Conservation (phyloP, 1,284 basidiomycete species). For the Cutaneotrichosporon dermatis region DNA sequence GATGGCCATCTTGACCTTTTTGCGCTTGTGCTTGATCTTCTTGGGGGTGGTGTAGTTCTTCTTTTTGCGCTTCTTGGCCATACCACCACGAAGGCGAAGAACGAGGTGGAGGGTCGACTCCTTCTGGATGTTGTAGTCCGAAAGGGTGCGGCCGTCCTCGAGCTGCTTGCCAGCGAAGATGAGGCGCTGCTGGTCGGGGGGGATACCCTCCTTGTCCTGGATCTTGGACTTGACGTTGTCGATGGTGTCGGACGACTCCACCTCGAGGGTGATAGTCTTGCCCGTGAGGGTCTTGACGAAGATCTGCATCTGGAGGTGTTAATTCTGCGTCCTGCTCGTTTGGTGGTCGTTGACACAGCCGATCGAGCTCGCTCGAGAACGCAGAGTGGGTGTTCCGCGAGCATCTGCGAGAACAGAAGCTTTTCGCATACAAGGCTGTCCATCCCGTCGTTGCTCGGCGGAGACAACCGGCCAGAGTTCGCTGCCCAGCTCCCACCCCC, state of each 20-base stretch:
- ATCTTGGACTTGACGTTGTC: conserved; percentile 98
- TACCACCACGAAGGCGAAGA: conserved; percentile 76
- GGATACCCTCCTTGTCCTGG: conserved; percentile 89
- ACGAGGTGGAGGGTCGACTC: conserved; percentile 95
- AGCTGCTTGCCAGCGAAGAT: conserved; percentile 99
- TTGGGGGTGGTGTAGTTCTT: conserved; percentile 83
- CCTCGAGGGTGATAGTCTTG: conserved; percentile 93
- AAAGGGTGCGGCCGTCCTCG: conserved; percentile 85
- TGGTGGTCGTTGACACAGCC: too few species aligned
- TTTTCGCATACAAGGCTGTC: too few species aligned
- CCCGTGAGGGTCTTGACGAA: conserved; percentile 68
- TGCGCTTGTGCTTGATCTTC: conserved; percentile 68
- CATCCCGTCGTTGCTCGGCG: too few species aligned
- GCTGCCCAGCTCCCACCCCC: neutral
- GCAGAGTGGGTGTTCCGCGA: neutral
- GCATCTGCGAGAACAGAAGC: too few species aligned
- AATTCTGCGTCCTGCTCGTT: neutral
- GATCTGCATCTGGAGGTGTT: conserved; percentile 10
- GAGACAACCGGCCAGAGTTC: neutral
- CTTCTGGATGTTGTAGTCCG: conserved; percentile 94
- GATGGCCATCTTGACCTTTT: conserved; percentile 97
- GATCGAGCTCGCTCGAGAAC: neutral
- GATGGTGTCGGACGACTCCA: conserved; percentile 86
- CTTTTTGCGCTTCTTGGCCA: conserved; percentile 97
- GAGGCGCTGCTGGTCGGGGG: conserved; percentile 83